Evolutionary conservation across 352 stramenopile genomes (phyloP), one percentile per base, ranked within the genome.

Genomic region (Globisporangium middletonii): DNA sequence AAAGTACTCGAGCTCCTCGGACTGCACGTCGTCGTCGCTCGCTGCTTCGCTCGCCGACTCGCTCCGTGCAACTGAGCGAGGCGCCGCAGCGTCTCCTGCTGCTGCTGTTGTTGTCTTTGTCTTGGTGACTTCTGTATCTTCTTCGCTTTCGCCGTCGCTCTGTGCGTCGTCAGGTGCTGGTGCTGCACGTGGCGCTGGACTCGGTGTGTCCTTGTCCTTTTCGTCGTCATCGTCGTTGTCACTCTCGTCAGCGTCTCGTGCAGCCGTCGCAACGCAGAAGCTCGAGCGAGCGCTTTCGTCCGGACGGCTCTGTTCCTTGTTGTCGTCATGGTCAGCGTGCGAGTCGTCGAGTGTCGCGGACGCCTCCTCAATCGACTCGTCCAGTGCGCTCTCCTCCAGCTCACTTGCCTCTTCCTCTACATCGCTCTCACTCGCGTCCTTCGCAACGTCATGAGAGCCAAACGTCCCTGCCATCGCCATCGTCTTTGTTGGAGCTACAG

Each of bases 1-100:
- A 60, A 94, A 89, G 50, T 92, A 94, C 54, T 90, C 82, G 12
- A 92, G 68, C 37, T 94, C 84, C 60, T 91, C 83, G 0, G 78
- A 89, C 50, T 85, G 60, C 2, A 89, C 65, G 6, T 89, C 76
- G 19, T 94, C 81, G 13, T 87, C 75, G 41, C 73, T 87, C 15
- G 69, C 65, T 12, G 89, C 79, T 1, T 80, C 79, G 26, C 62
- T 79, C 46, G 51, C 19, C 5, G 41, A 44, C 43, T 89, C 79
- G 4, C 78, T 74, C 16, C 62, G 78, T 48, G 71, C 43, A 84
- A 62, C 13, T 55, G 65, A 28, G 60, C 71, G 43, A 66, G 33
- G 73, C 55, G 81, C 85, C 41, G 69, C 75, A 12, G 60, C 62
- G 33, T 86, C 75, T 2, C 27, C 42, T 62, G 26, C 15, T 37